Base-by-base conservation (phyloP, 2,329 filamentous ascomycete species). In the Aureobasidium sp. region DNA sequence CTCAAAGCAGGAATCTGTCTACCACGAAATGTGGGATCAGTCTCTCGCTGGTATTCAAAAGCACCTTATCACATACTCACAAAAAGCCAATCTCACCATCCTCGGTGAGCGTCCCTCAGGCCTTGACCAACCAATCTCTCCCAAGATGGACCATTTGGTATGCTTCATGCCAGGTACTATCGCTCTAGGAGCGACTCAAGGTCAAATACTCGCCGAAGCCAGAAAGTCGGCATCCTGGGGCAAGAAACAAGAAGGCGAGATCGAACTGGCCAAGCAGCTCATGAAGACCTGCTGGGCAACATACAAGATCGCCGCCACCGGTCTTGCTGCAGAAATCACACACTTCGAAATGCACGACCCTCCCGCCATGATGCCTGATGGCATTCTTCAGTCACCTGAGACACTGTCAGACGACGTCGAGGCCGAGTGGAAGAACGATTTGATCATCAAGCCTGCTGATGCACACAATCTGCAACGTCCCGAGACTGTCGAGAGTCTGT, bases 211-310 rank as follows among this genome's bases (percentile, higher is more conserved):
- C 63, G 80, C 82, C 0, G 85, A 91, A 70, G 93, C 93, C 14
- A 86, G 84, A 67, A 88, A 89, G 71, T 78, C 83, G 1, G 77
- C 85, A 0, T 70, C 70, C 17, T 97, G 94, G 94, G 85, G 82
- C 37, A 81, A 84, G 66, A 83, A 88, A 71, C 86, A 95, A 68
- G 91, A 96, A 63, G 88, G 89, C 64, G 91, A 97, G 72, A 92
- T 99, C 78, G 77, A 85, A 64, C 84, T 99, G 31, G 91, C 94
- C 1, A 85, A 85, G 66, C 93, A 99, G 77, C 80, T 99, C 62
- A 97, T 90, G 80, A 93, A 96, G 64, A 97, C 94, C 1, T 99
- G 94, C 80, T 97, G 93, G 90, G 92, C 90, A 70, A 99, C 95
- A 85, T 99, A 99, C 78, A 89, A 91, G 71, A 87, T 82, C 68